phyloP scores from a whole-genome alignment of 176 grass and related monocot species.

The Chrysopogon serrulatus region DNA sequence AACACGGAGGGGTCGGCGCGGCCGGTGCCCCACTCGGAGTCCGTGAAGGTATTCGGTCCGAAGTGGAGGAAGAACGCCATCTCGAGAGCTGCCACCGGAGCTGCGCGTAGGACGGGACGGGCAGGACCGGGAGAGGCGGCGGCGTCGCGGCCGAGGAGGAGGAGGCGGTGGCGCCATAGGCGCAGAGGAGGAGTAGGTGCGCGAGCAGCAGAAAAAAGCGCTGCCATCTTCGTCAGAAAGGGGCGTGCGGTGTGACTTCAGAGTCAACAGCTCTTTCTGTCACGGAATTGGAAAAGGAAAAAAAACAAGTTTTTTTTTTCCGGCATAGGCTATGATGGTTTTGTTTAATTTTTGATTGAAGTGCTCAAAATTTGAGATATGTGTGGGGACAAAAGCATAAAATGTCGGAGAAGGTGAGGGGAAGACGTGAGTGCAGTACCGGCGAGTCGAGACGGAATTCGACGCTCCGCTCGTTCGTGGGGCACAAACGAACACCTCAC shows the following conservation, averaged over 20 bases:
- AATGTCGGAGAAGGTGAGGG: too few species aligned
- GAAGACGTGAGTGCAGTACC: neutral
- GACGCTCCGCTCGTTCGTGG: neutral
- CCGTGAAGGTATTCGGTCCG: conserved; percentile 98
- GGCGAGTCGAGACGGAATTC: neutral
- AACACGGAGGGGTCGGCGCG: conserved; percentile 70
- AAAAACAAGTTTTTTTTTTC: too few species aligned
- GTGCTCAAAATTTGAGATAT: too few species aligned
- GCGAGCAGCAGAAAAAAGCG: conserved; percentile 4
- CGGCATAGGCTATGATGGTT: too few species aligned
- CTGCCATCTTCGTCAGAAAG: conserved; percentile 21
- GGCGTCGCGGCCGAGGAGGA: conserved; percentile 18
- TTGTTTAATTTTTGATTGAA: too few species aligned
- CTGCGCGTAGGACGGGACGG: conserved; percentile 77
- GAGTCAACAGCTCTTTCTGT: neutral
- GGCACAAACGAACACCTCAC: conserved; percentile 20
- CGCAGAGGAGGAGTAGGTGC: conserved; percentile 13
- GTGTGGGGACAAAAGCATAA: too few species aligned
- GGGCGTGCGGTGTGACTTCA: neutral
- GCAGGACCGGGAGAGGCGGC: conserved; percentile 68
- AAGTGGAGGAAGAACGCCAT: conserved; percentile 96
- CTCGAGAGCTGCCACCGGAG: conserved; percentile 85
- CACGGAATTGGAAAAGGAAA: neutral
- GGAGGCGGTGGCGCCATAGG: neutral
- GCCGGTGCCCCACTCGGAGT: conserved; percentile 85